phyloP scores from a whole-genome alignment of 441 rosid genomes.

The Adansonia grandidieri region DNA sequence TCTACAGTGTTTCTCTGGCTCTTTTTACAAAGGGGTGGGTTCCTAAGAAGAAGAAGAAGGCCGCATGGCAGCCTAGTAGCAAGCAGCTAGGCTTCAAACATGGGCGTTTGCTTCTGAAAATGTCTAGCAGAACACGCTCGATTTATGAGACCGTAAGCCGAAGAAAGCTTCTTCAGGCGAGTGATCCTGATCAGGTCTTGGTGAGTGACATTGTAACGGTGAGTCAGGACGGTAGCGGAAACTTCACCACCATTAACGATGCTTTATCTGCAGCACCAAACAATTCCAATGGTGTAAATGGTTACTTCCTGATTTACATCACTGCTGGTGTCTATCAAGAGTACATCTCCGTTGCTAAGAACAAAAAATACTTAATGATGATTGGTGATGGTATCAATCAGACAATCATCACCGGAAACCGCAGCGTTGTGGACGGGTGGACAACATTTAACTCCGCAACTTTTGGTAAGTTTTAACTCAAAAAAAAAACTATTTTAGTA shows the following conservation, averaged over 20 bases:
- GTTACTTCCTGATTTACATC: constrained; percentile 79
- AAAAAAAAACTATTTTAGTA: not conserved
- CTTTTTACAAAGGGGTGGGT: constrained; percentile 72
- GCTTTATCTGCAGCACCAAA: constrained; percentile 80
- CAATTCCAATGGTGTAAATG: constrained; percentile 51
- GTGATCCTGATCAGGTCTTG: constrained; percentile 26
- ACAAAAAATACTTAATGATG: constrained; percentile 73
- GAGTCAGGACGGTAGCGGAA: constrained; percentile 65
- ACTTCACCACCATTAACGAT: constrained; percentile 68
- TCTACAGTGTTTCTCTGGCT: constrained; percentile 75
- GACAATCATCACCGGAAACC: constrained; percentile 86
- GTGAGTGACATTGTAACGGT: constrained; percentile 71
- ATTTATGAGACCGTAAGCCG: constrained; percentile 56
- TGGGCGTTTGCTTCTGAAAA: constrained; percentile 58
- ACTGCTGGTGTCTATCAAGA: constrained; percentile 75
- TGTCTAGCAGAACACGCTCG: constrained; percentile 50
- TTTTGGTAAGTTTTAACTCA: constrained; percentile 51
- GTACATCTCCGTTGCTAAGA: constrained; percentile 68
- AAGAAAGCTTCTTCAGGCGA: constrained; percentile 51
- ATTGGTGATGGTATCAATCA: constrained; percentile 87
- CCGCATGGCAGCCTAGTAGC: constrained; percentile 35
- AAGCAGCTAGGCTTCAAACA: constrained; percentile 40
- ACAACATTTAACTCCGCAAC: constrained; percentile 92
- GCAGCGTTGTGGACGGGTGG: constrained; percentile 82
- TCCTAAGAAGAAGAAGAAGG: constrained; percentile 42